A percentile compares a stretch with the other conserved stretches of the same genome.
These are phyloP conservation scores for Geranium rotundifolium DNA, from an alignment of 345 rosid genomes.

Conservation along the genomic window DNA sequence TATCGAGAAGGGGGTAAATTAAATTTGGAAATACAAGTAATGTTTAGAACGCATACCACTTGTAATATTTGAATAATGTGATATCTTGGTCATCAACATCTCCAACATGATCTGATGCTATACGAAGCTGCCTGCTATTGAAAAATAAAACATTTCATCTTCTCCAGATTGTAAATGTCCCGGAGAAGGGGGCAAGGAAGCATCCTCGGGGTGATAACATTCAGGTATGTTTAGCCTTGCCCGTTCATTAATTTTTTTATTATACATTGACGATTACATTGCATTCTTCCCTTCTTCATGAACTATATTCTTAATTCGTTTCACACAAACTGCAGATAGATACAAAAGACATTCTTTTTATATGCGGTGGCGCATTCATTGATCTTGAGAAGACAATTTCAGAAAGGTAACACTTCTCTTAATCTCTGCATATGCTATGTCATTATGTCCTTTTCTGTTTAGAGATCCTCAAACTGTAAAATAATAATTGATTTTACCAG, in stretches of 20 bases:
- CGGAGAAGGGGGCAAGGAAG: constrained; percentile 97
- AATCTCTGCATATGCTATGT: constrained; percentile 2
- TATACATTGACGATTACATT: background rate
- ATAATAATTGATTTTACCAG: constrained; percentile 26
- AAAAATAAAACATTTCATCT: constrained; percentile 13
- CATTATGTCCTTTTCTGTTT: background rate
- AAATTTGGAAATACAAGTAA: background rate
- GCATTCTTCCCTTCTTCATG: background rate
- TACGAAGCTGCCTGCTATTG: too few species aligned
- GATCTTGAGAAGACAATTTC: constrained; percentile 91
- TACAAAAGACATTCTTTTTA: constrained; percentile 88
- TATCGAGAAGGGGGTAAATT: background rate
- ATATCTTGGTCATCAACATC: background rate
- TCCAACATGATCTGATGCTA: constrained; percentile 5
- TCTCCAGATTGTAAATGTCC: constrained; percentile 81
- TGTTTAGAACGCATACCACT: background rate
- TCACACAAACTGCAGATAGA: constrained; percentile 46
- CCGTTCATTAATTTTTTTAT: constrained; percentile 7
- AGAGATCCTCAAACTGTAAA: background rate
- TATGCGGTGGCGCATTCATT: constrained; percentile 94
- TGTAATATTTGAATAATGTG: background rate
- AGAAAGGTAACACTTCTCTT: constrained; percentile 46
- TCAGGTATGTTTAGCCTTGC: constrained; percentile 41
- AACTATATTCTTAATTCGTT: background rate
- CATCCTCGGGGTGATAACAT: constrained; percentile 94